Conservation (phyloP, 208 protist species). For the Sergeia podlipaevii region DNA sequence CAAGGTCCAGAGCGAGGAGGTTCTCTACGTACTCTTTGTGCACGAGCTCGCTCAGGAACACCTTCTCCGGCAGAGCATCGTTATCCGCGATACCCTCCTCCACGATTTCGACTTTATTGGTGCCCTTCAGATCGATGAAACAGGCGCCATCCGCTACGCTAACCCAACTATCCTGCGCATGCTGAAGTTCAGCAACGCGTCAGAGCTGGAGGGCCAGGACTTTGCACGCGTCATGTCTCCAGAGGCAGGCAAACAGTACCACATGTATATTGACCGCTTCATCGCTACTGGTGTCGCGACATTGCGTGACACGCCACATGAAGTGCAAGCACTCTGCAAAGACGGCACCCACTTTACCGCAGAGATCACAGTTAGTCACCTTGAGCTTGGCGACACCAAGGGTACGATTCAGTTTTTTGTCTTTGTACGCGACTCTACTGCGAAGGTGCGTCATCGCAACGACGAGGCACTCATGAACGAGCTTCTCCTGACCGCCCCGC, state of each 20-base stretch:
- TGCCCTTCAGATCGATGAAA: slow-evolving; percentile 12
- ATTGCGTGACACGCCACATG: slow-evolving; percentile 1
- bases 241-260: slow-evolving; percentile 13
- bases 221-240: slow-evolving; percentile 14
- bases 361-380: no score
- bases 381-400: no score
- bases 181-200: slow-evolving; percentile 7
- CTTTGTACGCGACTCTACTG: no score
- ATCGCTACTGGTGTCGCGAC: slow-evolving; percentile 20
- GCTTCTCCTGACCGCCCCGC: no score
- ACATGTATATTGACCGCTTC: slow-evolving; percentile 20
- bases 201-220: slow-evolving; percentile 19
- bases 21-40: background rate
- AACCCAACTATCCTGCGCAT: slow-evolving; percentile 13
- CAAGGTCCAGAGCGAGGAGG: no score
- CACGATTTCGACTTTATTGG: background rate
- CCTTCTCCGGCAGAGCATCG: background rate
- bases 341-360: slow-evolving; percentile 12
- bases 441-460: no score
- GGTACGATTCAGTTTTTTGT: no score
- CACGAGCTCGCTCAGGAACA: background rate
- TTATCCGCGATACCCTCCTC: background rate
- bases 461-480: no score
- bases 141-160: slow-evolving; percentile 20
- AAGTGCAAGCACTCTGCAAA: background rate